Base-by-base conservation (phyloP, 2,329 filamentous ascomycete genomes). In the Epichloe aotearoae region DNA sequence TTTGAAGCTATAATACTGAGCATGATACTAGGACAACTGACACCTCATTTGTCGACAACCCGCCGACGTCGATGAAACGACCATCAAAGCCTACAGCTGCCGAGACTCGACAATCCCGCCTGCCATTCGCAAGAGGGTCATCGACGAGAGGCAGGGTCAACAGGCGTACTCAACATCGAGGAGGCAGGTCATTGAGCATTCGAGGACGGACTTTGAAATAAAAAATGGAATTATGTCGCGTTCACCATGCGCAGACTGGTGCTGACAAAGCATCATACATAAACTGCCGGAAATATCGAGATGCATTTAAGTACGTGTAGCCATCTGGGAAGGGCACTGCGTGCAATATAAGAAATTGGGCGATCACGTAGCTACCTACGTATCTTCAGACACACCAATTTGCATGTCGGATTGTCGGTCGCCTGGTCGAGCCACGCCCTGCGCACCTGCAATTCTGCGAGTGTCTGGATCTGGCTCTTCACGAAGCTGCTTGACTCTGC, bases 11-110 rank as follows among this genome's bases (percentile, higher is more conserved):
- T 17, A 19, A 43, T 40, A n/a, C 52, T 50, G 7, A 53, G 33
- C 8, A 17, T 39, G 3, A 17, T 30, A 39, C 20, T 51, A 91
- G 86, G 76, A 95, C 90, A 23, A 95, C 88, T 11, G 89, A 95
- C 62, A 94, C 85, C 5, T 88, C 87, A 1, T 96, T 95, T 62
- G 81, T 95, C 51, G 88, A 95, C 36, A 87, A 95, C 59, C 90
- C 89, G 7, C 68, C 76, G 2, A 69, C 71, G n/a, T 69, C 76
- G 14, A 73, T 73, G 23, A 80, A 73, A 58, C 64, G 74, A 26
- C 69, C 69, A 5, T 64, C 70, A 7, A 76, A 70, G 54, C 73
- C 72, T 55, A 63, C 68, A 30, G 70, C 67, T 6, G 64, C 74
- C 6, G 70, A 62, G 50, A 44, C 58, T 33, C 71, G 67, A 45